These are phyloP conservation scores for Crotalaria pallida DNA, from an alignment of 306 rosid species.

Conservation along the genomic window DNA sequence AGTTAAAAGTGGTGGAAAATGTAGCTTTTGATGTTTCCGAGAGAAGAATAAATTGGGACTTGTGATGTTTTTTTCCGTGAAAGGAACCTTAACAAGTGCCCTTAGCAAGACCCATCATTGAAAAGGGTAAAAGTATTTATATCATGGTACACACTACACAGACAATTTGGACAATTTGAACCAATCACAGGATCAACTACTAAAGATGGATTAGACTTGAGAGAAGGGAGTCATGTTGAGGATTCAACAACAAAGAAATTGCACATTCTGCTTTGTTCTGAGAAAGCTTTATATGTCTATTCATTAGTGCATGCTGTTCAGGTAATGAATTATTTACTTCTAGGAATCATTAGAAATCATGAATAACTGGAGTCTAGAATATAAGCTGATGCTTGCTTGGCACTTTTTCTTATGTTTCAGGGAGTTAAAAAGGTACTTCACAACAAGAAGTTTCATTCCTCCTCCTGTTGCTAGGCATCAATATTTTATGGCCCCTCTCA, in stretches of 20 bases:
- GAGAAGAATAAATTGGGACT: too few species aligned
- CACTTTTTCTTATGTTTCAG: slow-evolving; percentile 33
- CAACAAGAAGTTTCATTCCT: slow-evolving; percentile 68
- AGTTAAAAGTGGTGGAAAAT: too few species aligned
- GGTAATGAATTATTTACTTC: slow-evolving; percentile 40
- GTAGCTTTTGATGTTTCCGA: too few species aligned
- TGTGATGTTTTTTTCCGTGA: too few species aligned
- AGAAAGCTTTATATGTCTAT: slow-evolving; percentile 77
- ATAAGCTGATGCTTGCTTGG: slow-evolving; percentile 10
- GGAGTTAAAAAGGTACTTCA: slow-evolving; percentile 83
- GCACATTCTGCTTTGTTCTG: slow-evolving; percentile 64
- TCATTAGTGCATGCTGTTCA: slow-evolving; percentile 70
- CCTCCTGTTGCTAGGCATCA: slow-evolving; percentile 89
- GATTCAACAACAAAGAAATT: slow-evolving; percentile 45
- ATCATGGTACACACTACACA: too few species aligned
- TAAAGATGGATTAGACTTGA: slow-evolving; percentile 33
- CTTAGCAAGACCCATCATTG: too few species aligned
- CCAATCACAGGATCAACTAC: slow-evolving; percentile 22
- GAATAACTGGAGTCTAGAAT: background rate
- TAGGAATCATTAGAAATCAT: background rate
- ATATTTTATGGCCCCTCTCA: slow-evolving; percentile 47
- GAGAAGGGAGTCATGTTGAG: slow-evolving; percentile 35
- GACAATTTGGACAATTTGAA: too few species aligned
- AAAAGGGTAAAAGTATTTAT: too few species aligned
- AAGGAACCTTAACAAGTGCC: too few species aligned